Base-by-base conservation (phyloP, 208 protist genomes). In the Leishmania lainsoni region DNA sequence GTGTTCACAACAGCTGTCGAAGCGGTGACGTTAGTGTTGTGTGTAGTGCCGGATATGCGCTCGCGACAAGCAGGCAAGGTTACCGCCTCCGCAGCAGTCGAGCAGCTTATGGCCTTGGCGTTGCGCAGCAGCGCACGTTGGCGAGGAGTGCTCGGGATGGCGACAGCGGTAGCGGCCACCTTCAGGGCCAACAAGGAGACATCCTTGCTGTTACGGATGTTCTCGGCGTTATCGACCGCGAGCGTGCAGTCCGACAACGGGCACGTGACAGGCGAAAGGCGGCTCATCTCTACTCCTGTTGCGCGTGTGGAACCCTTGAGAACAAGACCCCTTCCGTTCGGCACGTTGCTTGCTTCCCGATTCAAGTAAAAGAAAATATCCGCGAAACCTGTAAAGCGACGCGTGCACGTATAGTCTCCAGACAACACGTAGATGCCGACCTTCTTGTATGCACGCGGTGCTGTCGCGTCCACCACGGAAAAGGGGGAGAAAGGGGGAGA, bases 211-310 rank as follows among this genome's bases (percentile, higher is more conserved):
- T 83, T 81, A 42, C 61, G 75, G 83, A 97, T 97, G 85, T 97
- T 97, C 49, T 94, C 89, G 16, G 85, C 90, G 75, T 97, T 97
- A 76, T 92, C 87, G 79, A 92, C 87, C 16, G 87, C 91, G 10
- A 77, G 86, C 65, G 93, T 97, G 87, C 93, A 97, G 81, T 97
- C 93, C 52, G 85, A 84, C 29, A 97, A 84, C 49, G 92, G 88
- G 29, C 80, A 39, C 35, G 35, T 39, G 35, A 1, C 35, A 39
- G 35, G 2, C 35, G 35, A 39, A 39, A 39, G 8, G 5, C 66
- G 71, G 72, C 78, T 85, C 83, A 87, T 90, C 29, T 29, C 72
- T 20, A 22, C 66, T 48, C 14, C 26, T 45, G 14, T n/a, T 22
- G 14, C n/a, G 65, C 65, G 42, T 3, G 9, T 20, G 65, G 5